Percentiles rank a stretch among this genome's conserved stretches.
Evolutionary conservation across 306 rosid genomes (phyloP).

Genomic region (Parietaria judaica): DNA sequence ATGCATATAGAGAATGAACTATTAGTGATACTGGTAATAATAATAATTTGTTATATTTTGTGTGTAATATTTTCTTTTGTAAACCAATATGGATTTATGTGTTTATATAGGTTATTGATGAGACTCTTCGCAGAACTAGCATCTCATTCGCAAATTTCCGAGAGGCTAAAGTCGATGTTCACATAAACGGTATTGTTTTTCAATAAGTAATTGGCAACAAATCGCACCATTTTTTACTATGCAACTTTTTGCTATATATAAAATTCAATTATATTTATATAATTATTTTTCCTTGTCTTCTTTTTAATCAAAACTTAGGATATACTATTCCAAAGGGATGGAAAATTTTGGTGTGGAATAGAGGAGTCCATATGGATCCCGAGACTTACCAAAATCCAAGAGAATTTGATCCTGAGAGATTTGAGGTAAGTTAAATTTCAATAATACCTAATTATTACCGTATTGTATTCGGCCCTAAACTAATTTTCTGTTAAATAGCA

Average conservation of each 20-base stretch:
- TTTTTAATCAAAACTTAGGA: constrained; percentile 24
- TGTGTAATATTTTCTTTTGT: too few species aligned
- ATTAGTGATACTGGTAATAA: not conserved
- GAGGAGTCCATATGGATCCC: constrained; percentile 68
- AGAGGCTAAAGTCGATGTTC: constrained; percentile 49
- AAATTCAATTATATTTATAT: too few species aligned
- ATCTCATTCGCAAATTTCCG: constrained; percentile 45
- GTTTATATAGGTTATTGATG: constrained; percentile 55
- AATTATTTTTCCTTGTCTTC: not conserved
- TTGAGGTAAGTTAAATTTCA: constrained; percentile 31
- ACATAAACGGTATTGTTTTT: constrained; percentile 35
- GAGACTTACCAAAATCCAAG: constrained; percentile 40
- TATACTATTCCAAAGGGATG: constrained; percentile 61
- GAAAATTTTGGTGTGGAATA: constrained; percentile 60
- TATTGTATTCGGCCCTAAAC: too few species aligned
- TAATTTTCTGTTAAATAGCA: too few species aligned
- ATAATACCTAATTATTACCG: too few species aligned
- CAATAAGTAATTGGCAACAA: not conserved
- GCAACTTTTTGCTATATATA: too few species aligned
- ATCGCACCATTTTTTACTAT: not conserved
- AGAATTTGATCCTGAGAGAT: constrained; percentile 55
- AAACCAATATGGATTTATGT: too few species aligned
- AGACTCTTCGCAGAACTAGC: constrained; percentile 43
- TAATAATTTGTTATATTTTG: too few species aligned
- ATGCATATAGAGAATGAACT: too few species aligned